phyloP scores from a whole-genome alignment of 306 rosid species.

The Rosa rugosa region DNA sequence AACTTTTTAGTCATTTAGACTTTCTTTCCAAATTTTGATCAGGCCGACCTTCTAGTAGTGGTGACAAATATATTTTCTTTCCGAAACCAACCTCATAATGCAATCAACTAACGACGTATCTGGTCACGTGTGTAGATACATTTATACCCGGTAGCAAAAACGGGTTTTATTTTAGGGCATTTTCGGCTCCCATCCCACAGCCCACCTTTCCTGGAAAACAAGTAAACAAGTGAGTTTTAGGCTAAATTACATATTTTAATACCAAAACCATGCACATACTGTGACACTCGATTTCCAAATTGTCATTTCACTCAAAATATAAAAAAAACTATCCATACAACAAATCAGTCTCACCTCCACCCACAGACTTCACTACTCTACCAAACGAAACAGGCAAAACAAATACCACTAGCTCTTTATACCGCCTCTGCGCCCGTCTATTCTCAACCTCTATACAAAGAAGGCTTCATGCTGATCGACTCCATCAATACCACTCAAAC shows the following conservation, averaged over 20 bases:
- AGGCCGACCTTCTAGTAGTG: too few species aligned
- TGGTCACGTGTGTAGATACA: too few species aligned
- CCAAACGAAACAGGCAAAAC: neutral
- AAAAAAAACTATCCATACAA: too few species aligned
- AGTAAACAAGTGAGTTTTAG: neutral
- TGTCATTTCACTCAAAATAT: neutral
- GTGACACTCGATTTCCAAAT: too few species aligned
- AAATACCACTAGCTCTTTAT: neutral
- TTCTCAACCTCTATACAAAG: neutral
- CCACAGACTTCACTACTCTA: neutral
- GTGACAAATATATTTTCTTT: too few species aligned
- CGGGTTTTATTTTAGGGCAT: too few species aligned
- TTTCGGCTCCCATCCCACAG: neutral
- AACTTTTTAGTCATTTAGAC: too few species aligned
- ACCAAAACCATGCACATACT: neutral
- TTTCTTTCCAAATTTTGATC: too few species aligned
- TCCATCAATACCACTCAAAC: neutral
- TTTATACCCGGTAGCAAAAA: too few species aligned
- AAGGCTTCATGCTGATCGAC: neutral
- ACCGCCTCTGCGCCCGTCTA: neutral
- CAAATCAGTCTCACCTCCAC: neutral
- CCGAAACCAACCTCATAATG: too few species aligned
- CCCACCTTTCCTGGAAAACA: neutral
- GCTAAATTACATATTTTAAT: neutral
- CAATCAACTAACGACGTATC: too few species aligned